Evolutionary conservation across 2,329 filamentous ascomycete genomes (phyloP).

Genomic region (Rhytidhysteron rufulum): DNA sequence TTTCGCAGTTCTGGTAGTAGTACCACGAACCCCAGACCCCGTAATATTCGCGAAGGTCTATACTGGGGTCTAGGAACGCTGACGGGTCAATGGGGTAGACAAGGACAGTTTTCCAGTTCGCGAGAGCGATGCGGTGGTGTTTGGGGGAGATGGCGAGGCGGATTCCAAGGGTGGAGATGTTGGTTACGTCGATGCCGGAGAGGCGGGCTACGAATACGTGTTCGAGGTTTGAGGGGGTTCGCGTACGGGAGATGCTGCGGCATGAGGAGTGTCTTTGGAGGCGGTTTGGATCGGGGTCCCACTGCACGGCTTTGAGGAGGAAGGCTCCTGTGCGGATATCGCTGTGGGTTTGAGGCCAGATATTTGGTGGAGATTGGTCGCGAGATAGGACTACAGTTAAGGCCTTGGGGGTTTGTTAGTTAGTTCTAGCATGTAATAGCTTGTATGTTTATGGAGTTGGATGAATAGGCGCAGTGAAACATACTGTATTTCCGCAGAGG

Average conservation of each 20-base stretch:
- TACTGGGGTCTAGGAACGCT: constrained; percentile 16
- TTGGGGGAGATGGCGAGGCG: constrained; percentile 15
- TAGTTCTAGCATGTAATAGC: constrained; percentile 1
- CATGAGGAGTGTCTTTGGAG: too few relatives aligned
- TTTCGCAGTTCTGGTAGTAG: constrained; percentile 5
- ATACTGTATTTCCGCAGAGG: constrained; percentile 12
- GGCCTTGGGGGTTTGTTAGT: background rate
- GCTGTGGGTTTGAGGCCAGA: too few relatives aligned
- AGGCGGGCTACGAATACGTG: constrained; percentile 17
- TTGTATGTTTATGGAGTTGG: background rate
- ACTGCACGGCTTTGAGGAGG: constrained; percentile 16
- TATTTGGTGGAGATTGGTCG: background rate
- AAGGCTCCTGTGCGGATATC: constrained; percentile 10
- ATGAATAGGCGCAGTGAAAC: background rate
- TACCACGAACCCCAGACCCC: constrained; percentile 8
- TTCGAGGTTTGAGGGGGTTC: constrained; percentile 4
- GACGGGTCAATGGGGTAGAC: constrained; percentile 15
- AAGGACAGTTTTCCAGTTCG: constrained; percentile 18
- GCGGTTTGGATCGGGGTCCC: background rate
- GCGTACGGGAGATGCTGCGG: constrained; percentile 5
- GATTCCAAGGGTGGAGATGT: constrained; percentile 17
- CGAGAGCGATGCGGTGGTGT: constrained; percentile 17
- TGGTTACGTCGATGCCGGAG: constrained; percentile 8
- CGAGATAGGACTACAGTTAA: background rate
- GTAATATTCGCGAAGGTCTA: constrained; percentile 9